A percentile compares a stretch with the other conserved stretches of the same genome.
phyloP scores from a whole-genome alignment of 257 asterid species.

The Cruciata laevipes region DNA sequence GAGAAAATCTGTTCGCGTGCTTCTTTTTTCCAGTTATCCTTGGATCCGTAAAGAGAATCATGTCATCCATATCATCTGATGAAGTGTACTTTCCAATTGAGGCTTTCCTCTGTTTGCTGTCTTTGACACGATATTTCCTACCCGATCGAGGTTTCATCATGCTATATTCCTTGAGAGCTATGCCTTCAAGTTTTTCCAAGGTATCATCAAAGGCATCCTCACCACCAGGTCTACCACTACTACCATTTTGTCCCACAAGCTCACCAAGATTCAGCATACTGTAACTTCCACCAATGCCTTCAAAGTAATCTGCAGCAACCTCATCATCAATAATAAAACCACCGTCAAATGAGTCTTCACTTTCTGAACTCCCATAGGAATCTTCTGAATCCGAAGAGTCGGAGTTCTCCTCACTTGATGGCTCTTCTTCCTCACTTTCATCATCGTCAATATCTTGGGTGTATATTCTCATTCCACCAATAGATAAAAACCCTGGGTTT shows the following conservation, averaged over 20 bases:
- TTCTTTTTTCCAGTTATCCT: constrained; percentile 66
- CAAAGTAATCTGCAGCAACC: constrained; percentile 81
- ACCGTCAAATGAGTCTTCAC: constrained; percentile 42
- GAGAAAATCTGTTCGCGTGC: constrained; percentile 42
- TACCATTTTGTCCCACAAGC: constrained; percentile 39
- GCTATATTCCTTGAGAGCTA: constrained; percentile 77
- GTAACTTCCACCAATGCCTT: constrained; percentile 62
- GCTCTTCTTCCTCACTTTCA: constrained; percentile 35
- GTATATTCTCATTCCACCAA: constrained; percentile 77
- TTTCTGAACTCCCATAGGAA: constrained; percentile 42
- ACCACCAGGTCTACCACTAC: constrained; percentile 23
- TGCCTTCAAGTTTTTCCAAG: constrained; percentile 59
- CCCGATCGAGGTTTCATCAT: constrained; percentile 33
- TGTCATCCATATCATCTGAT: constrained; percentile 51
- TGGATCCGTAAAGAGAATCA: constrained; percentile 61
- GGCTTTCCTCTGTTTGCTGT: constrained; percentile 15
- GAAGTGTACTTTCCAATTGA: constrained; percentile 24
- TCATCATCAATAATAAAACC: constrained; percentile 79
- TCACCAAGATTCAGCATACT: constrained; percentile 43
- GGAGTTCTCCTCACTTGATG: constrained; percentile 43
- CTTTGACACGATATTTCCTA: constrained; percentile 29
- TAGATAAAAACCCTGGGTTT: constrained; percentile 58
- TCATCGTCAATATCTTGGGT: constrained; percentile 60
- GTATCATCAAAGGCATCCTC: constrained; percentile 39
- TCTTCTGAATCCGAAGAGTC: constrained; percentile 49